Evolutionary conservation across 2,329 filamentous ascomycete genomes (phyloP), one percentile per base, ranked within the genome.

Genomic region (Colletotrichum sp.): DNA sequence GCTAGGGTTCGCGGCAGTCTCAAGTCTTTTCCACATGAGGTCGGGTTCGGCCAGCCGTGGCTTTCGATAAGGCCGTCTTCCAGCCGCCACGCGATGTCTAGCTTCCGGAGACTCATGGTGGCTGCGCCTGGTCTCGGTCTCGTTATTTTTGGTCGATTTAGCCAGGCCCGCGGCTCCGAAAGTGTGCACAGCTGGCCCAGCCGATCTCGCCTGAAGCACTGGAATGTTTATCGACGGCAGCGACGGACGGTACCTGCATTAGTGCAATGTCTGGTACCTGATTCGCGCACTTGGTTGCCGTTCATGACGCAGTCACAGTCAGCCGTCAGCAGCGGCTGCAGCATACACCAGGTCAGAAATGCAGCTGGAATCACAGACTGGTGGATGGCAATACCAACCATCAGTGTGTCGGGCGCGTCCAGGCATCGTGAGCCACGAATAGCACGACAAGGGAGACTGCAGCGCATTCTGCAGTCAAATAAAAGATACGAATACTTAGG

Each of bases 191-290:
- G 68, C 62, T 68, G 18, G 24, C 26, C 30, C n/a, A 64, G 64
- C 32, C 57, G n/a, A 68, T 57, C n/a, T 36, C 57, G 63, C 69
- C 63, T 44, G 30, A 22, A 34, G 62, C 15, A 60, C n/a, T 64
- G 64, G 48, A 69, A 39, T 67, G 44, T 64, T 64, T n/a, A 18
- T 52, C 48, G 44, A 52, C 59, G 59, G 48, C 64, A 28, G 36
- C 34, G 44, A 48, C 73, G 65, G 59, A 30, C 57, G 57, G 73
- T 75, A 68, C 73, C 73, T 75, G 73, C 73, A 65, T 73, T 75
- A 73, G 73, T 64, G 70, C 48, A 71, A 36, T 57, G 26, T 18
- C 36, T 71, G 64, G 65, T 68, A 68, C 71, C 55, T 73, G 74
- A 36, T 48, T 30, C 55, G 63, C 59, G 55, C 55, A 28, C 22